Evolutionary conservation across 352 stramenopile genomes (phyloP), one percentile per base, ranked within the genome.

Genomic region (Globisporangium nodosum): DNA sequence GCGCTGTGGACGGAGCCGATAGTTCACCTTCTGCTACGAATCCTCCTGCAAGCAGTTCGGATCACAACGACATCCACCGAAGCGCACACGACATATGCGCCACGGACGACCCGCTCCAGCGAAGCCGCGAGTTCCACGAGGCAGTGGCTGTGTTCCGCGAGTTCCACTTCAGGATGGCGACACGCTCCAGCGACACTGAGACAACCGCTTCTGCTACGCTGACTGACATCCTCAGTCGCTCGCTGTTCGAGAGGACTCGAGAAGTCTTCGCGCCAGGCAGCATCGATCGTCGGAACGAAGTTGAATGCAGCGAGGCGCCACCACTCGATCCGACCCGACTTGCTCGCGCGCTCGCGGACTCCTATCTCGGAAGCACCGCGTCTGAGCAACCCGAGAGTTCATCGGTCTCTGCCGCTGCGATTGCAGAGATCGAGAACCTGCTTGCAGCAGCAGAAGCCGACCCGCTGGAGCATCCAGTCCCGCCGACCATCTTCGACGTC

Each of bases 91-190:
- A 58, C 58, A 31, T 27, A 59, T 8, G 27, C 49, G 9, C 55
- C 58, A 40, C 20, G 6, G 68, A 60, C 37, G 63, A 72, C 20
- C 46, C 48, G 18, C 70, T 82, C 33, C 30, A 30, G 49, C 58
- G 46, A 37, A 76, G 63, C 20, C 54, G 70, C n/a, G 75, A 79
- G 48, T 81, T 88, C 42, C 78, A 88, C 43, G 75, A 86, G 13
- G 68, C 74, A 8, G 67, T 88, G 3, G 74, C 78, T 54, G 65
- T 78, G 18, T 88, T 81, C 30, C 58, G 65, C 18, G 75, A 78
- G 18, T 69, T 61, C 43, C 27, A 59, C 24, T 77, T 58, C 53
- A 71, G 69, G 31, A 30, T 52, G 24, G 37, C 27, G 13, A 56
- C 45, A 9, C 39, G 56, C 13, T 15, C 48, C 2, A 3, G 3